Base-by-base conservation (phyloP, 1,139 yeast species). In the Saccharomycopsis phalli region DNA sequence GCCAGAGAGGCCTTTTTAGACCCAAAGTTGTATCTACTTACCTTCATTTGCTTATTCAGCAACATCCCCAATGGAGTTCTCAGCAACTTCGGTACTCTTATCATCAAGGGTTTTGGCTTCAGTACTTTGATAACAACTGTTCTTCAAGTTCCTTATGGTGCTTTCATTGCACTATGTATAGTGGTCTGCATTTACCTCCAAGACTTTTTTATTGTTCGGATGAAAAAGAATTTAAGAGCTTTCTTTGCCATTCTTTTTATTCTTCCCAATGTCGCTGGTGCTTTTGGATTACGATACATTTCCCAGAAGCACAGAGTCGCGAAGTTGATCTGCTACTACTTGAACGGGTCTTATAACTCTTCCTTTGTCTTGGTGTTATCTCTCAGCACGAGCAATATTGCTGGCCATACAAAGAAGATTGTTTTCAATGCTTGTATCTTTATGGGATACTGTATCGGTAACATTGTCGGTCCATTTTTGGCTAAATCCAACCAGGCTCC, bases 391-490 rank as follows among this genome's bases (percentile, higher is more conserved):
- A 21, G 67, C 36, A 81, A 81, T 52, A 71, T 76, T 7, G 80
- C 86, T 2, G 91, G 91, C 16, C 76, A 75, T 51, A 77, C 86
- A 14, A 80, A 80, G 57, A 74, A 78, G 54, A 60, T 73, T 36
- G 71, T 76, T 4, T 70, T 73, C 22, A 76, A 72, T 55, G 81
- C 81, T 1, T 53, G 75, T 23, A 68, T 69, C 30, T 68, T 80
- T 57, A 63, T 79, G 42, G 81, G 76, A 1, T 79, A 75, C 52
- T 75, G 82, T 50, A 69, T 71, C 21, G 86, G 91, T 21, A 81
- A 81, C 49, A 62, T 81, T 37, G 64, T 76, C 37, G 88, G 88
- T 0, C 87, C 91, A 2, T 86, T 78, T 54, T 68, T 80, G 34
- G 80, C 79, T 54, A 62, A 71, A 47, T 61, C 61, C 0, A 49